These are phyloP conservation scores for Cryptococcus floricola DNA, from an alignment of 1,284 basidiomycete genomes.

Conservation along the genomic window DNA sequence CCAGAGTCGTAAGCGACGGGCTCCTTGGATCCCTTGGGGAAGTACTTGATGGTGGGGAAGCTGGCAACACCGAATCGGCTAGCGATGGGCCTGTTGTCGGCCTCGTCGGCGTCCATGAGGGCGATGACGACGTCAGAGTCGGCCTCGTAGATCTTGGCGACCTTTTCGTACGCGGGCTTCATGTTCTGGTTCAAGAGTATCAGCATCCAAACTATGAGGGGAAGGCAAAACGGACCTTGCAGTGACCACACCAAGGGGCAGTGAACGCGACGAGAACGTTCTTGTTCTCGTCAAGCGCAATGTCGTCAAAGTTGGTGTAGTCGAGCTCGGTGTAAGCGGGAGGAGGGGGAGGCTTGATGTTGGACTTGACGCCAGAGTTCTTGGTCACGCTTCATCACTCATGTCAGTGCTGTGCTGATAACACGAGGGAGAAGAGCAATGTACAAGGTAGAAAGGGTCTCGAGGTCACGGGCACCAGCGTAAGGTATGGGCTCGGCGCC, in stretches of 20 bases:
- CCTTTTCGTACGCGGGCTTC: constrained; percentile 82
- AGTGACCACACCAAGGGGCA: constrained; percentile 60
- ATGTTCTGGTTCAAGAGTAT: constrained; percentile 53
- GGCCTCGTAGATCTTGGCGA: constrained; percentile 70
- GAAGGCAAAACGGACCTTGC: constrained; percentile 29
- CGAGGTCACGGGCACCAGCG: constrained; percentile 74
- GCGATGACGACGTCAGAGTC: constrained; percentile 81
- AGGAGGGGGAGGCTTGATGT: constrained; percentile 76
- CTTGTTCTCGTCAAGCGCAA: constrained; percentile 70
- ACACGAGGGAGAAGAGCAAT: constrained; percentile 32
- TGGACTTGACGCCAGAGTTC: constrained; percentile 76
- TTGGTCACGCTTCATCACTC: constrained; percentile 58
- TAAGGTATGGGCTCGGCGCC: constrained; percentile 67
- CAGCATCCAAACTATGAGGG: not conserved
- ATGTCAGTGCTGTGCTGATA: not conserved
- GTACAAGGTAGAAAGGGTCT: constrained; percentile 70
- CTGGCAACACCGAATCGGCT: constrained; percentile 66
- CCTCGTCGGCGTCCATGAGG: constrained; percentile 84
- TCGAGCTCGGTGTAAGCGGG: constrained; percentile 69
- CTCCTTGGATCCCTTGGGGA: constrained; percentile 63
- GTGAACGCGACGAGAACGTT: constrained; percentile 89
- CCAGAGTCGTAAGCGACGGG: constrained; percentile 59
- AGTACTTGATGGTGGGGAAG: constrained; percentile 93
- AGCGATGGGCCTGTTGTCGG: constrained; percentile 72
- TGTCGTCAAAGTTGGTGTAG: constrained; percentile 66